Percentiles rank a stretch among this genome's conserved stretches.
phyloP scores from a whole-genome alignment of 2,329 filamentous ascomycete species.

The Aphanoascus verrucosus region DNA sequence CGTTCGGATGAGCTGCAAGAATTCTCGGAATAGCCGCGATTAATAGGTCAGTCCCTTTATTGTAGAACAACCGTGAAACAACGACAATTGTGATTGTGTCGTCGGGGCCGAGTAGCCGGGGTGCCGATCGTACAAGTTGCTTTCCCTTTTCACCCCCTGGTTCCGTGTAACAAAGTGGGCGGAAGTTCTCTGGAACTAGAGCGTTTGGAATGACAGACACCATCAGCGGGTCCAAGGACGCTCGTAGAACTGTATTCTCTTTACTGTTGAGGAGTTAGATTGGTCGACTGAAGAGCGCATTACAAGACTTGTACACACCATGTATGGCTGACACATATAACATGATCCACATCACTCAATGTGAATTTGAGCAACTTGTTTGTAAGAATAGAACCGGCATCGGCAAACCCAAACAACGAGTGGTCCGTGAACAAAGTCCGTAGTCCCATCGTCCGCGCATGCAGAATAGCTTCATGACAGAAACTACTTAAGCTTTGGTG shows the following conservation, averaged over 20 bases:
- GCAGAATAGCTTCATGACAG: constrained; percentile 87
- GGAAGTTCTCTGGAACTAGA: constrained; percentile 92
- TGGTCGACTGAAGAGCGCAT: background rate
- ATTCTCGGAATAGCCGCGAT: constrained; percentile 92
- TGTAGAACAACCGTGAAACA: constrained; percentile 94
- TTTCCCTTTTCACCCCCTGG: constrained; percentile 19
- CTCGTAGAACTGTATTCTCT: constrained; percentile 91
- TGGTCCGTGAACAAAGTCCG: constrained; percentile 96
- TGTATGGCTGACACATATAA: constrained; percentile 96
- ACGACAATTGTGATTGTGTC: constrained; percentile 94
- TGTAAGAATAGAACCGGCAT: constrained; percentile 87
- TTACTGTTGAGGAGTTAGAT: constrained; percentile 51
- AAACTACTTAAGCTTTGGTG: constrained; percentile 87
- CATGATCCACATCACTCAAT: constrained; percentile 92
- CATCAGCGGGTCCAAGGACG: constrained; percentile 89
- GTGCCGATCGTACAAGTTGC: constrained; percentile 34
- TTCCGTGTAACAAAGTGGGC: constrained; percentile 51
- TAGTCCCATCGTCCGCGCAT: constrained; percentile 90
- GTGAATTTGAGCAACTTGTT: constrained; percentile 97
- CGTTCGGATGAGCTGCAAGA: constrained; percentile 77
- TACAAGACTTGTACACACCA: constrained; percentile 48
- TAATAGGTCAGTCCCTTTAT: constrained; percentile 95
- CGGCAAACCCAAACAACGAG: constrained; percentile 92
- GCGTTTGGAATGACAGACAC: constrained; percentile 97
- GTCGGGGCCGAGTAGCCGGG: constrained; percentile 60